These are phyloP conservation scores for Draba incana DNA, from an alignment of 345 rosid genomes.

Conservation along the genomic window DNA sequence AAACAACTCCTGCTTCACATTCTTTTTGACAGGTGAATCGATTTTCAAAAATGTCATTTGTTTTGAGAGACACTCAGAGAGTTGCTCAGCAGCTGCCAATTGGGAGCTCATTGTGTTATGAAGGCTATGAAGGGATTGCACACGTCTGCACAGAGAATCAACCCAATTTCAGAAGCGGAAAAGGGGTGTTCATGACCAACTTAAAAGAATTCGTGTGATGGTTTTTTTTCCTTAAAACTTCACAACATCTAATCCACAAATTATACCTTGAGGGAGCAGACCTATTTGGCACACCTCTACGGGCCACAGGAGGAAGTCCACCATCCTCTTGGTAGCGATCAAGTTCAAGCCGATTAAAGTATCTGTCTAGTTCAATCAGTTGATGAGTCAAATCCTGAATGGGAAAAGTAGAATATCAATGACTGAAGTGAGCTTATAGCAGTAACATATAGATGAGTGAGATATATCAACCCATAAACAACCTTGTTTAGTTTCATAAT, in stretches of 20 bases:
- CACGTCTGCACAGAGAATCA: constrained; percentile 55
- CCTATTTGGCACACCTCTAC: constrained; percentile 55
- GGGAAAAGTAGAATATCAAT: constrained; percentile 28
- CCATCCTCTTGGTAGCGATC: constrained; percentile 67
- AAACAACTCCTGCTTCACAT: constrained; percentile 78
- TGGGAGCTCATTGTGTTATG: constrained; percentile 77
- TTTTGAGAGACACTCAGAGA: constrained; percentile 79
- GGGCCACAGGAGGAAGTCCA: constrained; percentile 50
- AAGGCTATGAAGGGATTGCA: constrained; percentile 71
- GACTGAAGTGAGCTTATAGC: constrained; percentile 27
- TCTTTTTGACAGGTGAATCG: constrained; percentile 70
- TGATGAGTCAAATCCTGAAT: constrained; percentile 80
- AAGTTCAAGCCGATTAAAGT: constrained; percentile 84
- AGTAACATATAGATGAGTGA: constrained; percentile 24
- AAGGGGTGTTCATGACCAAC: constrained; percentile 12
- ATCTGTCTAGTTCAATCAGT: constrained; percentile 84
- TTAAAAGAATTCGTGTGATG: constrained; percentile 13
- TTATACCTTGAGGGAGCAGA: constrained; percentile 68
- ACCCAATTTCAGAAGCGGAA: constrained; percentile 23
- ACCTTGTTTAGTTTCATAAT: constrained; percentile 77
- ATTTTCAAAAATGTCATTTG: constrained; percentile 79
- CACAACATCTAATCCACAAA: constrained; percentile 26
- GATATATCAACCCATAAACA: constrained; percentile 28
- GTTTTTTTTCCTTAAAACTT: background rate
- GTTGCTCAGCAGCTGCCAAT: constrained; percentile 84